Percentiles rank a stretch among this genome's conserved stretches.
These are phyloP conservation scores for Diplodia intermedia DNA, from an alignment of 2,329 filamentous ascomycete species.

Conservation along the genomic window DNA sequence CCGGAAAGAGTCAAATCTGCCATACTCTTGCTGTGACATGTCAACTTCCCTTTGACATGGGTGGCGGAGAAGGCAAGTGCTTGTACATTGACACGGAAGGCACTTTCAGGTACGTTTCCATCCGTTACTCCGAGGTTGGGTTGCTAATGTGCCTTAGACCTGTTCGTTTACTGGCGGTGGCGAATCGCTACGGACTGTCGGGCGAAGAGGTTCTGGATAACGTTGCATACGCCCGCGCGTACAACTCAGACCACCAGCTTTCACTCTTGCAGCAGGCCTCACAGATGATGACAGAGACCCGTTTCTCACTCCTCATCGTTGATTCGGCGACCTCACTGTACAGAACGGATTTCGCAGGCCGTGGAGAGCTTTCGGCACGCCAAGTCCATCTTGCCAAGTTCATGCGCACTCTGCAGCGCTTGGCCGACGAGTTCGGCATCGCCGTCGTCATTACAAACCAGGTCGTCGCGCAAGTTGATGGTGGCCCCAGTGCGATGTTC, in stretches of 20 bases:
- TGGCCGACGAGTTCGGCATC: slow-evolving; percentile 86
- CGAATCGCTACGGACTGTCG: slow-evolving; percentile 90
- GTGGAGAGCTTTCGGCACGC: slow-evolving; percentile 92
- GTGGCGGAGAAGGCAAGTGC: slow-evolving; percentile 96
- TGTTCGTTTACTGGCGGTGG: slow-evolving; percentile 87
- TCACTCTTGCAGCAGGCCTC: slow-evolving; percentile 94
- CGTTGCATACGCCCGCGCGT: slow-evolving; percentile 95
- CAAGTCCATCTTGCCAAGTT: slow-evolving; percentile 91
- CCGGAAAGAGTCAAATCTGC: slow-evolving; percentile 97
- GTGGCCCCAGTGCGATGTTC: slow-evolving; percentile 96
- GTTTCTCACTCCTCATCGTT: slow-evolving; percentile 93
- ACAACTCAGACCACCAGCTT: slow-evolving; percentile 98
- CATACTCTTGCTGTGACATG: slow-evolving; percentile 99
- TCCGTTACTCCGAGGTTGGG: background rate
- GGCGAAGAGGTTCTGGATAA: slow-evolving; percentile 98
- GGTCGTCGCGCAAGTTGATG: slow-evolving; percentile 97
- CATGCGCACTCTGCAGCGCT: slow-evolving; percentile 80
- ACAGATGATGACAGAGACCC: slow-evolving; percentile 99
- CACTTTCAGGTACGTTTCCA: slow-evolving; percentile 69
- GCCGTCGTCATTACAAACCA: slow-evolving; percentile 99
- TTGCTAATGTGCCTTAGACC: slow-evolving; percentile 60
- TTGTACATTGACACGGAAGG: slow-evolving; percentile 98
- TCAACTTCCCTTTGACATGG: slow-evolving; percentile 98
- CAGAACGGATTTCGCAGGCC: slow-evolving; percentile 94
- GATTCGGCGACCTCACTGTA: slow-evolving; percentile 96